Base-by-base conservation (phyloP, 768 basidiomycete genomes). In the Amanita polypyramis region DNA sequence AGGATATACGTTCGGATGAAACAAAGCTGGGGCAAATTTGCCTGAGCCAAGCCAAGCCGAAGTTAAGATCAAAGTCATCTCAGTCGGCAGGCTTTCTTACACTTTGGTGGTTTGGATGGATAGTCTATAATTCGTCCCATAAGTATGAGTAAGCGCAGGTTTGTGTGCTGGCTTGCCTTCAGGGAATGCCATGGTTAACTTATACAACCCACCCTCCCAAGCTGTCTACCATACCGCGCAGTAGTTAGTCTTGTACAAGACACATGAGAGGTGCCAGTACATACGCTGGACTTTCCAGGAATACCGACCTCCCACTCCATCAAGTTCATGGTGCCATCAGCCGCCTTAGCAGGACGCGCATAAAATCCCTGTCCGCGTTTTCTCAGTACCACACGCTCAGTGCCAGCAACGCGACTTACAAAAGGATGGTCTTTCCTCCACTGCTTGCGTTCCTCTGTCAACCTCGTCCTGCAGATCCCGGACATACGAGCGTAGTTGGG, bases 391-490 rank as follows among this genome's bases (percentile, higher is more conserved):
- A 14, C 32, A 39, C 9, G n/a, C 4, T 11, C 19, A 25, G 45
- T 9, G 38, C 2, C 0, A 15, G 15, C 15, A 4, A 7, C 25
- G 7, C 25, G 25, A 76, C 90, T 68, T 65, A 97, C 96, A 58
- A 95, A 97, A 25, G 96, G 96, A 66, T 99, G 96, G 56, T 98
- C 96, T 66, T 94, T 98, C 51, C 96, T 70, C 96, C 96, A 99
- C 60, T 94, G 90, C 69, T 99, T 99, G 60, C 96, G 81, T 67
- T 99, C 96, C 66, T 98, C 96, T 23, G 92, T 79, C 12, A 99
- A 75, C 58, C 96, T 84, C 30, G 86, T 82, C 64, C 92, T 80
- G 64, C 92, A 94, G 54, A 97, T 95, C 52, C 91, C 92, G 45
- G 90, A 84, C 90, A 92, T 90, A 27, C 12, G 45, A 15, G 12